Conservation (phyloP, 495 filamentous ascomycete species). For the Hypoxylon lienhwacheense region DNA sequence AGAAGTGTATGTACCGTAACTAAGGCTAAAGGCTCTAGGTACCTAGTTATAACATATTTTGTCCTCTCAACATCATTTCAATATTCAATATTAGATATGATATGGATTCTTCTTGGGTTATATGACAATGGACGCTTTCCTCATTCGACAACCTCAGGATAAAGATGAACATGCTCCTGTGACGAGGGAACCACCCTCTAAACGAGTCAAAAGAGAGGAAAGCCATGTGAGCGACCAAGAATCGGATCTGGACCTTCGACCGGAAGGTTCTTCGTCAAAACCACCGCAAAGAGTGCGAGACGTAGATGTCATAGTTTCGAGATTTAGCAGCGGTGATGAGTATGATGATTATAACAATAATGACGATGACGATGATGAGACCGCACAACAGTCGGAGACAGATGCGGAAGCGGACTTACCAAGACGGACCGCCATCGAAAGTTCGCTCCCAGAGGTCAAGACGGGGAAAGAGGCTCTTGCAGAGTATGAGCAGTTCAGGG, state of each 20-base stretch:
- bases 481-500: constrained; percentile 68
- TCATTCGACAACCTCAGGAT: constrained; percentile 14
- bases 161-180: neutral
- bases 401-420: constrained; percentile 39
- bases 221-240: constrained; percentile 36
- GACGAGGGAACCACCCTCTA: constrained; percentile 36
- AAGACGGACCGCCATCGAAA: constrained; percentile 74
- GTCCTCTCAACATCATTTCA: neutral
- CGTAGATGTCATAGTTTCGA: constrained; percentile 38
- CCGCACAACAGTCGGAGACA: constrained; percentile 19
- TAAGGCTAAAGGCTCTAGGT: too few species aligned
- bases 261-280: constrained; percentile 9
- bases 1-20: too few species aligned
- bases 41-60: too few species aligned
- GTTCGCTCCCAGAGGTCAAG: constrained; percentile 67
- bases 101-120: constrained; percentile 1
- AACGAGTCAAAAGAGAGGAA: constrained; percentile 41
- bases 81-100: too few species aligned
- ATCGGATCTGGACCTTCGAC: constrained; percentile 27
- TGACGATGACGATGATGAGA: constrained; percentile 43
- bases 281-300: constrained; percentile 8
- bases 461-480: constrained; percentile 72
- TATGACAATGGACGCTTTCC: constrained; percentile 36
- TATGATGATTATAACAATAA: too few species aligned
- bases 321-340: too few species aligned